A percentile compares a stretch with the other conserved stretches of the same genome.
phyloP scores from a whole-genome alignment of 257 asterid species.

The Osmanthus fragrans region DNA sequence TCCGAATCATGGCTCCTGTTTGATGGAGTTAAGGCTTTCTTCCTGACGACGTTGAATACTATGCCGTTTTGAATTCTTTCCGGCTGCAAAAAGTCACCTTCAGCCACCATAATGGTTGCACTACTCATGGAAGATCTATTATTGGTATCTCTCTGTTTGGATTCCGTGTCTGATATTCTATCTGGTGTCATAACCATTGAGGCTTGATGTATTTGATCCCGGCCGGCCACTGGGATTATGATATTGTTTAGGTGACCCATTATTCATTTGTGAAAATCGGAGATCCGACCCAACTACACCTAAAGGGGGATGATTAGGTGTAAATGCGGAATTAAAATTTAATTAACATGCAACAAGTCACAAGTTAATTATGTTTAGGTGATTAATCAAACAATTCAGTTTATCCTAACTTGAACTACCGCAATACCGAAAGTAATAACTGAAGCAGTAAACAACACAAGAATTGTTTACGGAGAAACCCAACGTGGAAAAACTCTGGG shows the following conservation, averaged over 20 bases:
- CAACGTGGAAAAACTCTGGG: too few relatives aligned
- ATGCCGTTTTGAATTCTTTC: slow-evolving; percentile 75
- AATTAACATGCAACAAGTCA: too few relatives aligned
- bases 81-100: slow-evolving; percentile 85
- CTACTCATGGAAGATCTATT: slow-evolving; percentile 23
- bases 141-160: slow-evolving; percentile 43
- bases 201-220: slow-evolving; percentile 41
- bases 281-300: too few relatives aligned
- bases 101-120: slow-evolving; percentile 61
- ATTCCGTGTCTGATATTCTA: slow-evolving; percentile 52
- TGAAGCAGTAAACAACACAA: too few relatives aligned
- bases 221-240: slow-evolving; percentile 21
- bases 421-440: too few relatives aligned
- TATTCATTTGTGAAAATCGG: slow-evolving; percentile 28
- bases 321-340: too few relatives aligned
- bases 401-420: too few relatives aligned
- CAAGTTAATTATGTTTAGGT: too few relatives aligned
- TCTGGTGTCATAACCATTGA: slow-evolving; percentile 45
- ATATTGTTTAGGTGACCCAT: slow-evolving; percentile 29
- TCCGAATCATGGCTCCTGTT: slow-evolving; percentile 59
- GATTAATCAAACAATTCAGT: too few relatives aligned
- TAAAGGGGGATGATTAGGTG: too few relatives aligned
- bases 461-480: too few relatives aligned
- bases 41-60: slow-evolving; percentile 78
- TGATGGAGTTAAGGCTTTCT: slow-evolving; percentile 66